Conservation (phyloP, 371 early-diverging fungal species). For the Mucor indicus region DNA sequence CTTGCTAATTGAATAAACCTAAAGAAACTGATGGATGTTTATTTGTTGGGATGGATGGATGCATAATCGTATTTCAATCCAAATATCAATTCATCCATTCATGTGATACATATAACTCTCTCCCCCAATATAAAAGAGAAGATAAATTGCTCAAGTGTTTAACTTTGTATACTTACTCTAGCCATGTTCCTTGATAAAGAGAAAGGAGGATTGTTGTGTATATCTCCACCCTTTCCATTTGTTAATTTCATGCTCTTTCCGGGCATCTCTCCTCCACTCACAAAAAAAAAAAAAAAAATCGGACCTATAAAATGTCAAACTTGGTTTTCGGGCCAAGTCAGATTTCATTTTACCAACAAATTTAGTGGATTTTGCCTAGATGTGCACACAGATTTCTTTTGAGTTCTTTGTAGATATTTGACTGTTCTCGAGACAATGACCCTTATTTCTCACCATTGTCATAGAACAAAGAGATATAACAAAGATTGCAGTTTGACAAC, state of each 20-base stretch:
- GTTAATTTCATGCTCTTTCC: not conserved
- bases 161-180: constrained; percentile 16
- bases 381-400: no score
- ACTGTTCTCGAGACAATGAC: no score
- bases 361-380: no score
- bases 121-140: not conserved
- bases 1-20: not conserved
- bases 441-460: no score
- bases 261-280: not conserved
- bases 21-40: not conserved
- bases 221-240: constrained; percentile 7
- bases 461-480: no score
- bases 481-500: no score
- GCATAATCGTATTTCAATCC: not conserved
- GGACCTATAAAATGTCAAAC: no score
- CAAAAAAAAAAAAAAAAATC: not conserved
- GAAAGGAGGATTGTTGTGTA: constrained; percentile 18
- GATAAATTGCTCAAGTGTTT: no score
- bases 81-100: not conserved
- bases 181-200: constrained; percentile 21
- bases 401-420: no score
- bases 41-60: constrained; percentile 5
- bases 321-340: no score
- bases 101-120: not conserved
- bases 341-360: no score